Evolutionary conservation across 805 yeast species (phyloP).

Genomic region (Yarrowia divulgata): DNA sequence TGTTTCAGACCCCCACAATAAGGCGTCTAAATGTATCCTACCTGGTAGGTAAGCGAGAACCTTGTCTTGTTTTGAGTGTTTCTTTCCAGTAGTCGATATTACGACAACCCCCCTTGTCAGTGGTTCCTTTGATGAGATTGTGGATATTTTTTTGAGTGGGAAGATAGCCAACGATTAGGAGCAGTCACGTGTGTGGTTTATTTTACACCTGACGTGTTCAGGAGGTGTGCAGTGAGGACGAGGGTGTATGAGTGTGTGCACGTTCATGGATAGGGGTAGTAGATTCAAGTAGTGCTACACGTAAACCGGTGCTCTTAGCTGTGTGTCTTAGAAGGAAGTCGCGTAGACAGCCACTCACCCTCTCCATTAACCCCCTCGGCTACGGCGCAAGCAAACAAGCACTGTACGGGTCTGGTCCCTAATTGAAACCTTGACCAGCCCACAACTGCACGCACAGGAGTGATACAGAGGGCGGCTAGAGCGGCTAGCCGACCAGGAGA

Average conservation of each 20-base stretch:
- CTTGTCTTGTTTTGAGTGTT: background rate
- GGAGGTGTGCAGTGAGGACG: too few species aligned
- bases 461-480: background rate
- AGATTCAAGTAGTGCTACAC: too few species aligned
- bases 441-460: background rate
- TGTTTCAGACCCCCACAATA: background rate
- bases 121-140: background rate
- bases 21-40: background rate
- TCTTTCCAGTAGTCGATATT: background rate
- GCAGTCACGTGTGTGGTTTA: too few species aligned
- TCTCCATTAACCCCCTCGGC: too few species aligned
- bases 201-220: too few species aligned
- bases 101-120: background rate
- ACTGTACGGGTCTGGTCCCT: too few species aligned
- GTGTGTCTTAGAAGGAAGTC: too few species aligned
- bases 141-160: background rate
- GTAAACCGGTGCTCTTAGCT: too few species aligned
- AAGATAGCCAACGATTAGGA: background rate
- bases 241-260: background rate
- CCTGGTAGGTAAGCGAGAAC: slow-evolving; percentile 20
- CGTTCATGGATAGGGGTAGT: too few species aligned
- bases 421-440: slow-evolving; percentile 2
- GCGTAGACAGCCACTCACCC: too few species aligned
- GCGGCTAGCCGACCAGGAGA: background rate
- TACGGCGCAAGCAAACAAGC: too few species aligned